Percentiles rank a stretch among this genome's conserved stretches.
phyloP scores from a whole-genome alignment of 2,329 filamentous ascomycete species.

The Tolypocladium amazonense region DNA sequence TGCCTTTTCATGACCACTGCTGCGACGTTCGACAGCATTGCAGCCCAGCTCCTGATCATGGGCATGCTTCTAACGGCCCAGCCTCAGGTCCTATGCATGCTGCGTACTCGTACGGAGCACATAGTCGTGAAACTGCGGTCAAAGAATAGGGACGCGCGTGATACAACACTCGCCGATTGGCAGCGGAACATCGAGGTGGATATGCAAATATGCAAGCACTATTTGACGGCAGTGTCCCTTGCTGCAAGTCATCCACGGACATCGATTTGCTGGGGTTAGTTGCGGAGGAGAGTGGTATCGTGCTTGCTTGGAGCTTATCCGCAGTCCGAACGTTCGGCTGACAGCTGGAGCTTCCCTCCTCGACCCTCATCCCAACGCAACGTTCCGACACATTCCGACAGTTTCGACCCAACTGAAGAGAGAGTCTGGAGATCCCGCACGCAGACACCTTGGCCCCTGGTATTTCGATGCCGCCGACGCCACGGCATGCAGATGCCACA shows the following conservation, averaged over 20 bases:
- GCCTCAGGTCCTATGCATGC: background rate
- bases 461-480: background rate
- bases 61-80: too few species aligned
- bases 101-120: too few species aligned
- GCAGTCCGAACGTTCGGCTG: background rate
- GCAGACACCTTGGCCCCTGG: background rate
- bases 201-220: background rate
- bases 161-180: background rate
- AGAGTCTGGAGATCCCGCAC: background rate
- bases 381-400: background rate
- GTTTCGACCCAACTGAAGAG: background rate
- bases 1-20: background rate
- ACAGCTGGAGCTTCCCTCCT: background rate
- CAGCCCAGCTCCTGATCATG: background rate
- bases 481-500: conserved; percentile 3
- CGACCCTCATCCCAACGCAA: background rate
- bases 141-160: background rate
- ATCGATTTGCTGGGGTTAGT: background rate
- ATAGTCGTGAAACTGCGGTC: background rate
- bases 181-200: background rate
- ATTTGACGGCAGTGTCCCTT: background rate
- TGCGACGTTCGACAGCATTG: background rate
- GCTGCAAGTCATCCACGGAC: background rate
- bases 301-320: background rate
- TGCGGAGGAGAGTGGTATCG: background rate